Conservation (phyloP, 371 early-diverging fungal species). For the Scutellospora calospora region DNA sequence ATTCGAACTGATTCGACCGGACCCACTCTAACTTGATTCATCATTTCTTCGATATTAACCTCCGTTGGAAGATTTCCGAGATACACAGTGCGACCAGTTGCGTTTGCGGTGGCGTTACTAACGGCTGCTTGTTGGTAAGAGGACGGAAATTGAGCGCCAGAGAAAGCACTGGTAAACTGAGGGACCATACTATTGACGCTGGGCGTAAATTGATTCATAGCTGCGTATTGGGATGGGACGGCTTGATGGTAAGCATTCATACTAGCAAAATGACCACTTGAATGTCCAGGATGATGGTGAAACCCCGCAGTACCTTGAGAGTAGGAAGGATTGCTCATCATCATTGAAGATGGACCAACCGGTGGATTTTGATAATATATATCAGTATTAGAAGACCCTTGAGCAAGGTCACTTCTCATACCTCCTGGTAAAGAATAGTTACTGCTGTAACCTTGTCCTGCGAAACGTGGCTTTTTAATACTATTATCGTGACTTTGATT, state of each 20-base stretch:
- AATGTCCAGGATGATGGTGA: constrained; percentile 37
- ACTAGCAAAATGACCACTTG: constrained; percentile 37
- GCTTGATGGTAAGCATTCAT: constrained; percentile 41
- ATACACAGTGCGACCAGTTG: constrained; percentile 77
- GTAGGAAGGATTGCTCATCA: constrained; percentile 41
- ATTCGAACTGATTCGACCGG: constrained; percentile 77
- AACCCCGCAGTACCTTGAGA: constrained; percentile 43
- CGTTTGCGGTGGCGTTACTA: constrained; percentile 49
- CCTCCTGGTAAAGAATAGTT: constrained; percentile 35
- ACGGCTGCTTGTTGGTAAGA: constrained; percentile 44
- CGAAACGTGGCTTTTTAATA: constrained; percentile 42
- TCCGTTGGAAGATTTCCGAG: constrained; percentile 77
- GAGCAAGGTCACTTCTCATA: constrained; percentile 42
- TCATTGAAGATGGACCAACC: constrained; percentile 44
- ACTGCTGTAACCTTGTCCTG: constrained; percentile 18
- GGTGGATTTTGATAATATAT: constrained; percentile 42
- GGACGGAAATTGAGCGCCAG: constrained; percentile 34
- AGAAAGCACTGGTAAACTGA: constrained; percentile 40
- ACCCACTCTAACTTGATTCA: constrained; percentile 80
- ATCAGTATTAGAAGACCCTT: constrained; percentile 37
- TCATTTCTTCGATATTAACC: constrained; percentile 69
- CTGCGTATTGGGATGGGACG: constrained; percentile 25
- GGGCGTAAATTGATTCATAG: constrained; percentile 38
- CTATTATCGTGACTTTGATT: constrained; percentile 44
- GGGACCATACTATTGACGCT: constrained; percentile 42